Evolutionary conservation across 495 filamentous ascomycete species (phyloP), one percentile per base, ranked within the genome.

Genomic region (Trichoderma orchidacearum): DNA sequence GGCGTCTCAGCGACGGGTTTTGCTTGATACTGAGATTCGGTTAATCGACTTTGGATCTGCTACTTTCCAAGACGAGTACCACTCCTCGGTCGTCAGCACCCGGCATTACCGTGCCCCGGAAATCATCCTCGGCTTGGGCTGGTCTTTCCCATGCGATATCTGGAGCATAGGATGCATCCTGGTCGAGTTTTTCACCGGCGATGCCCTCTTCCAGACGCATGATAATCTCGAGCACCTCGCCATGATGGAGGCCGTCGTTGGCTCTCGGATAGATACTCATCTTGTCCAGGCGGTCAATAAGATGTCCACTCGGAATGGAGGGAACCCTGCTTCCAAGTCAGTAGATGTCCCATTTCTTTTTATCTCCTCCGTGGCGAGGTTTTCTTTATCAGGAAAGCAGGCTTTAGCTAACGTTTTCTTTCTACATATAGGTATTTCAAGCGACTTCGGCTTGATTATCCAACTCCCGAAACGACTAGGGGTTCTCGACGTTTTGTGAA

Each of bases 111-210:
- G 93, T 51, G 93, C 93, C 0, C 94, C 93, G 0, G 94, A 98
- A 65, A 98, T 98, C 63, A 98, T 98, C 53, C 76, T 98, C 31
- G 93, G 94, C 12, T 76, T 97, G 3, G 94, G 94, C 15, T 98
- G 93, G 94, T 96, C 89, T 58, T 96, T 86, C 66, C 92, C 93
- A 0, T 97, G 94, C 64, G 93, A 98, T 64, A 91, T 98, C 48
- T 98, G 93, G 94, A 97, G 92, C 73, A 96, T 98, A 53, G 94
- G 94, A 6, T 98, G 93, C 63, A 98, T 98, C 59, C 72, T 98
- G 38, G 94, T 98, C n/a, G 93, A 98, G 62, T 98, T 97, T 70
- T 98, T 89, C 66, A 98, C 94, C 2, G 93, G 94, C 3, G 94
- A 98, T 70, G 93, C 94, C 17, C 74, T 98, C 3, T 98, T 98